Conservation (phyloP, 768 basidiomycete genomes). For the Tricholoma matsutake region DNA sequence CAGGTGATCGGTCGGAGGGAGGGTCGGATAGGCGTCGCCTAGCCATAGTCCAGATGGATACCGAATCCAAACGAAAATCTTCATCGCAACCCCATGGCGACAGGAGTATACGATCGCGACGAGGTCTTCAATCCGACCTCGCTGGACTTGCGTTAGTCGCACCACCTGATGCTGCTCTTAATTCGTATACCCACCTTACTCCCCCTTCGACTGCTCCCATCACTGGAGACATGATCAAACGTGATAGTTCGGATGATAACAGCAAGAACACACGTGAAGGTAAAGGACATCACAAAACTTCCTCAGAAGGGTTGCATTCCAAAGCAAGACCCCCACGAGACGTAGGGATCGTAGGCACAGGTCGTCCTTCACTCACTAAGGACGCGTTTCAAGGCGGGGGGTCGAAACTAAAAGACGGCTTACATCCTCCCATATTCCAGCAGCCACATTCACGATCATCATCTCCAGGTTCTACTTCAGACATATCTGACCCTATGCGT, state of each 20-base stretch:
- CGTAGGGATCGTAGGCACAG: constrained; percentile 49
- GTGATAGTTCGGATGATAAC: not conserved
- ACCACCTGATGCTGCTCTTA: constrained; percentile 64
- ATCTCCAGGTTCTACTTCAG: constrained; percentile 18
- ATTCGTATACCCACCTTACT: constrained; percentile 49
- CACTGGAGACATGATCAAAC: constrained; percentile 15
- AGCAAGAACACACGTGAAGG: not conserved
- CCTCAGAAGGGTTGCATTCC: constrained; percentile 41
- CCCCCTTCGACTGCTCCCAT: constrained; percentile 51
- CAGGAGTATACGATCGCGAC: constrained; percentile 35
- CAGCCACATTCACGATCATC: constrained; percentile 33
- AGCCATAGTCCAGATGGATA: constrained; percentile 63
- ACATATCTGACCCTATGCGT: constrained; percentile 28
- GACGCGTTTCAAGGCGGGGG: constrained; percentile 11
- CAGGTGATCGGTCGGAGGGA: constrained; percentile 55
- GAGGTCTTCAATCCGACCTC: constrained; percentile 38
- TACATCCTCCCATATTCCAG: constrained; percentile 31
- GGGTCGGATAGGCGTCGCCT: constrained; percentile 63
- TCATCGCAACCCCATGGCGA: constrained; percentile 25
- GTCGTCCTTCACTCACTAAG: constrained; percentile 7
- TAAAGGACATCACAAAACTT: constrained; percentile 41
- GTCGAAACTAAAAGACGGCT: constrained; percentile 24
- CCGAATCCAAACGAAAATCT: constrained; percentile 26
- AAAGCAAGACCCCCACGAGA: constrained; percentile 32
- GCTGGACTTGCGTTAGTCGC: constrained; percentile 64